Percentiles rank a stretch among this genome's conserved stretches.
phyloP scores from a whole-genome alignment of 1,284 basidiomycete genomes.

The Pholiota adiposa region DNA sequence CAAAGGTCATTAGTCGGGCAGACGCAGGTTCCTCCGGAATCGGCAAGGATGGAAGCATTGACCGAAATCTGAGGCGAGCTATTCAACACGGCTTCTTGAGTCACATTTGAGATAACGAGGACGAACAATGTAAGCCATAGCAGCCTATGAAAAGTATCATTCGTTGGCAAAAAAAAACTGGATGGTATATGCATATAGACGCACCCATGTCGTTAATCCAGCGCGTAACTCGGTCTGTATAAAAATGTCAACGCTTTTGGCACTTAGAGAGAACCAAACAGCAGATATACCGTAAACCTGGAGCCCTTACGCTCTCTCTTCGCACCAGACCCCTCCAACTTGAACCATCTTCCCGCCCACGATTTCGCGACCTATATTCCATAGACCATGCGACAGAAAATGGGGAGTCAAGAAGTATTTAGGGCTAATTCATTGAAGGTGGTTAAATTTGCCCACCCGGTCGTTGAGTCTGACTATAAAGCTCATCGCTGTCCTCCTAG shows the following conservation, averaged over 20 bases:
- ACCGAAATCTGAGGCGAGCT: constrained; percentile 69
- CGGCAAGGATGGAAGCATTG: constrained; percentile 78
- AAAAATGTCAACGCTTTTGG: neutral
- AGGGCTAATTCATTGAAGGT: neutral
- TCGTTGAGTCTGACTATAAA: constrained; percentile 30
- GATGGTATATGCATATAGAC: constrained; percentile 25
- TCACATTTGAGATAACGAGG: neutral
- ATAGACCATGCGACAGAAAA: neutral
- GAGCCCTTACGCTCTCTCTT: constrained; percentile 76
- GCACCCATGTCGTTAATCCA: constrained; percentile 82
- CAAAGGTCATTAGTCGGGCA: constrained; percentile 63
- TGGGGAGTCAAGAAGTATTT: neutral
- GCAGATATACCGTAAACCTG: constrained; percentile 64
- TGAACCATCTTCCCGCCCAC: constrained; percentile 80
- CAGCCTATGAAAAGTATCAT: constrained; percentile 26
- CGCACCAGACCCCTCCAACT: constrained; percentile 82
- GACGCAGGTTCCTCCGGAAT: constrained; percentile 83
- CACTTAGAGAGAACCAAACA: neutral
- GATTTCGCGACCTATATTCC: constrained; percentile 67
- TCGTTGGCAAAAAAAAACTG: neutral
- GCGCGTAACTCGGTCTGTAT: constrained; percentile 79
- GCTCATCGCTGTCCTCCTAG: constrained; percentile 6
- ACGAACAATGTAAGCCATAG: constrained; percentile 38
- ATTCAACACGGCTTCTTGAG: neutral
- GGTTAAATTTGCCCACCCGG: constrained; percentile 25